phyloP scores from a whole-genome alignment of 345 rosid genomes.

The Clarkia xantiana region DNA sequence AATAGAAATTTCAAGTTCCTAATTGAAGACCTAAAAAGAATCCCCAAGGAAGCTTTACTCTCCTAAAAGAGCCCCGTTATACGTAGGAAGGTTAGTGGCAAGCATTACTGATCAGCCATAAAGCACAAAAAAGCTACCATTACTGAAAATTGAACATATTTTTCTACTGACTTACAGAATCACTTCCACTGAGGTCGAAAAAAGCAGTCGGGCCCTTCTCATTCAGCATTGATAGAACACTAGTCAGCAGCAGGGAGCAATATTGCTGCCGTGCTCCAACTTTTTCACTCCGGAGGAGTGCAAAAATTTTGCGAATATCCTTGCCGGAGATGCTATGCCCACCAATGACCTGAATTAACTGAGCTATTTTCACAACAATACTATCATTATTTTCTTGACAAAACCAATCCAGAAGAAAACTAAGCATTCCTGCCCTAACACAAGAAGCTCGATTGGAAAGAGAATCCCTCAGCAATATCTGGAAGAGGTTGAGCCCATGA shows the following conservation, averaged over 20 bases:
- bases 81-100: no score
- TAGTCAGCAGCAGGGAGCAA: slow-evolving; percentile 68
- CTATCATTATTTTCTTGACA: slow-evolving; percentile 56
- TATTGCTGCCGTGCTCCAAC: slow-evolving; percentile 63
- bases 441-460: slow-evolving; percentile 84
- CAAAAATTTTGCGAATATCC: slow-evolving; percentile 91
- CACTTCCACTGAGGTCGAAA: slow-evolving; percentile 77
- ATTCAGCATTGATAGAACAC: slow-evolving; percentile 78
- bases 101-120: background rate
- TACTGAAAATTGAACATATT: background rate
- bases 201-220: slow-evolving; percentile 95
- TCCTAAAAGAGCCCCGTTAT: no score
- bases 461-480: slow-evolving; percentile 75
- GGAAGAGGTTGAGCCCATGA: slow-evolving; percentile 70
- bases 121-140: background rate
- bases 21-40: no score
- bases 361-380: slow-evolving; percentile 68
- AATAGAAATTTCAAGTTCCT: no score
- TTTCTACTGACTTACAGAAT: slow-evolving; percentile 52
- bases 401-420: slow-evolving; percentile 95
- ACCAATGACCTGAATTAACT: slow-evolving; percentile 78
- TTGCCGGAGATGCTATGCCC: slow-evolving; percentile 98
- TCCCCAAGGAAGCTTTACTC: no score
- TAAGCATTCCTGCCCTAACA: slow-evolving; percentile 85
- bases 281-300: slow-evolving; percentile 91